A percentile compares a stretch with the other conserved stretches of the same genome.
phyloP scores from a whole-genome alignment of 2,329 filamentous ascomycete species.

The Gremmenia infestans region DNA sequence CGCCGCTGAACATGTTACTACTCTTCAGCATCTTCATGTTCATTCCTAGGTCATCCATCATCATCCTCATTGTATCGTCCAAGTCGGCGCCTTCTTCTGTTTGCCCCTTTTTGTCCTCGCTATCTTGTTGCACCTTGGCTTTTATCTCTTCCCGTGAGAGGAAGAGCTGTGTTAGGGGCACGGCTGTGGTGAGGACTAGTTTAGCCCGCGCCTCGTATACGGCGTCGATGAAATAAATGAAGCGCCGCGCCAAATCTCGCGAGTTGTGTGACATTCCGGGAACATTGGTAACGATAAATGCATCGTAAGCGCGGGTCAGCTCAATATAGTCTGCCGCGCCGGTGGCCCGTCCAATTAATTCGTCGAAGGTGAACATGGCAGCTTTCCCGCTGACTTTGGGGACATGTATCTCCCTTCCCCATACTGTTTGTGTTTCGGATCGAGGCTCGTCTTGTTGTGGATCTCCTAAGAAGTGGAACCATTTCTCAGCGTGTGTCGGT shows the following conservation, averaged over 20 bases:
- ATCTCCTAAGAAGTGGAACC: conserved; percentile 93
- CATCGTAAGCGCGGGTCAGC: conserved; percentile 81
- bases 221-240: conserved; percentile 97
- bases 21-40: conserved; percentile 81
- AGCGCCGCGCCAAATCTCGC: conserved; percentile 82
- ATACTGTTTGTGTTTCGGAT: conserved; percentile 74
- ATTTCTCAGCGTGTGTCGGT: conserved; percentile 78
- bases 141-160: conserved; percentile 66
- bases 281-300: conserved; percentile 87
- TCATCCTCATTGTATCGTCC: conserved; percentile 66
- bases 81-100: conserved; percentile 37
- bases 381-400: conserved; percentile 82
- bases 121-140: conserved; percentile 49
- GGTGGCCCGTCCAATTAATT: conserved; percentile 83
- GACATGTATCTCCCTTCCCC: conserved; percentile 86
- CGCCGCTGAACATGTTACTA: conserved; percentile 82
- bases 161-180: conserved; percentile 82
- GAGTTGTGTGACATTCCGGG: conserved; percentile 86
- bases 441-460: conserved; percentile 70
- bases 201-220: conserved; percentile 93
- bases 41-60: conserved; percentile 85
- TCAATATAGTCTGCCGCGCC: conserved; percentile 95
- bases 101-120: conserved; percentile 35
- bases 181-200: conserved; percentile 84
- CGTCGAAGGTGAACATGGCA: conserved; percentile 87